Percentiles rank a stretch among this genome's conserved stretches.
Conservation (phyloP, 306 rosid genomes). For the Spatholobus suberectus region DNA sequence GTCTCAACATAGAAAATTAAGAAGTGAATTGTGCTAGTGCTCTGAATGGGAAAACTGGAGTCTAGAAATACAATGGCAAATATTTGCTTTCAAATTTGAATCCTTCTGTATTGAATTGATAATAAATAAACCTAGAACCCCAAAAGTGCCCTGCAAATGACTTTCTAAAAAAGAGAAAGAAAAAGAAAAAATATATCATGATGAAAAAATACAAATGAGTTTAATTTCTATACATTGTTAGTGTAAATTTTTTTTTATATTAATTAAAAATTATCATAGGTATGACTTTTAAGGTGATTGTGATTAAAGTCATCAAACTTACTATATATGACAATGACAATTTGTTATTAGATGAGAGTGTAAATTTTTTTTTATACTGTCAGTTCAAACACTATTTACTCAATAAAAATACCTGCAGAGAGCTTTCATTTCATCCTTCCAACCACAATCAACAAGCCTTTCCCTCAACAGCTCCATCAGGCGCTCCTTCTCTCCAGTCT, state of each 20-base stretch:
- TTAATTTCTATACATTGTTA: no score
- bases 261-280: no score
- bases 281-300: no score
- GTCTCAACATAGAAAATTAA: not conserved
- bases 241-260: no score
- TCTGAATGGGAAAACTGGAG: not conserved
- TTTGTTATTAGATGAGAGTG: no score
- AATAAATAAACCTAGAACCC: not conserved
- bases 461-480: conserved; percentile 89
- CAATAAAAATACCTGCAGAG: conserved; percentile 76
- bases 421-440: conserved; percentile 97
- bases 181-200: not conserved
- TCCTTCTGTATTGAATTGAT: not conserved
- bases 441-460: conserved; percentile 92
- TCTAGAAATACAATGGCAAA: conserved; percentile 7
- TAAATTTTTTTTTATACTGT: no score
- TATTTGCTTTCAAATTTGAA: not conserved
- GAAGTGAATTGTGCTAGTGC: not conserved
- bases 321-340: no score
- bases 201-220: not conserved
- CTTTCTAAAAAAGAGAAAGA: not conserved
- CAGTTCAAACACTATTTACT: no score
- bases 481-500: conserved; percentile 90
- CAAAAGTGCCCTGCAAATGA: not conserved
- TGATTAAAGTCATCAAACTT: no score